Evolutionary conservation across 352 stramenopile species (phyloP).

Genomic region (Pythium myriotylum): DNA sequence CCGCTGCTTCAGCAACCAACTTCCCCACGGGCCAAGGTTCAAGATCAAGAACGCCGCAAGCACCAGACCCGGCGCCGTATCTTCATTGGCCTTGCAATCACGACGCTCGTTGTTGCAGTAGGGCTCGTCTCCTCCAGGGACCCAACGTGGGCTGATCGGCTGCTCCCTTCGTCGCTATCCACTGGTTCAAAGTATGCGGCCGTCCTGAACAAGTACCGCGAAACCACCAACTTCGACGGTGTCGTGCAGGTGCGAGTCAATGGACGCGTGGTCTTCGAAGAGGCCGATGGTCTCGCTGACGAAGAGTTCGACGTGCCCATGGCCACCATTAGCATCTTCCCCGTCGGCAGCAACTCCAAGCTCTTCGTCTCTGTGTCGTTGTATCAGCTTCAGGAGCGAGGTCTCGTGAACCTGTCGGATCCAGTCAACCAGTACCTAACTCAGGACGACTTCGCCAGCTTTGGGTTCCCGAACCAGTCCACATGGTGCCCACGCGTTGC

Average conservation of each 20-base stretch:
- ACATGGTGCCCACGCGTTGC: constrained; percentile 48
- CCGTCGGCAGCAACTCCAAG: constrained; percentile 61
- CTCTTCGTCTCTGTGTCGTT: constrained; percentile 56
- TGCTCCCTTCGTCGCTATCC: too few species aligned
- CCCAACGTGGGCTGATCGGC: too few species aligned
- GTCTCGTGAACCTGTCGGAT: constrained; percentile 35
- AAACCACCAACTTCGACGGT: constrained; percentile 47
- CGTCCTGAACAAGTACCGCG: constrained; percentile 29
- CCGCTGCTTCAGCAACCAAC: constrained; percentile 5
- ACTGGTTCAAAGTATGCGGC: too few species aligned
- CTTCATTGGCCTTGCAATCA: constrained; percentile 37
- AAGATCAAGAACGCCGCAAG: constrained; percentile 2
- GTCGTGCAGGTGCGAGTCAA: constrained; percentile 56
- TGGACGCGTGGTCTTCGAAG: constrained; percentile 47
- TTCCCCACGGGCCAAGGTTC: neutral
- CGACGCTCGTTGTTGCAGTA: constrained; percentile 35
- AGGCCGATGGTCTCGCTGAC: constrained; percentile 47
- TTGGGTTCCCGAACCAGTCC: constrained; percentile 49
- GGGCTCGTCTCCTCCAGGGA: constrained; percentile 43
- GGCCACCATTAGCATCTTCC: constrained; percentile 52
- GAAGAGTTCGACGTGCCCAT: constrained; percentile 54
- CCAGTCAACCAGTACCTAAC: constrained; percentile 45
- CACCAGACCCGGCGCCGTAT: constrained; percentile 37
- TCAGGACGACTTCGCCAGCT: constrained; percentile 43
- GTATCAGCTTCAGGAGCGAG: constrained; percentile 61